Percentiles rank a stretch among this genome's conserved stretches.
phyloP scores from a whole-genome alignment of 1,139 yeast genomes.

The Hansenula lynferdii region DNA sequence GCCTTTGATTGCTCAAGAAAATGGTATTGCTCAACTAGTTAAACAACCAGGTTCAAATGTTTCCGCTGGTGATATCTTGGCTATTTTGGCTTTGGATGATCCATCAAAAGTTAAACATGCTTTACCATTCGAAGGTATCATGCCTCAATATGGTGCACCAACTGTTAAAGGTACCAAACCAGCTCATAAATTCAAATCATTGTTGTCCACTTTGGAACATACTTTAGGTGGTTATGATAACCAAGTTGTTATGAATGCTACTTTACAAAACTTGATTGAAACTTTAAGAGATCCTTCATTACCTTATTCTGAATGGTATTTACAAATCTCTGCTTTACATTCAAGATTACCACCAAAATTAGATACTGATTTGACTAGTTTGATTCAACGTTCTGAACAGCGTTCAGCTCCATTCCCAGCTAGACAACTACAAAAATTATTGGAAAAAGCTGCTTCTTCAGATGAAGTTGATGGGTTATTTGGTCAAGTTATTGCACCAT shows the following conservation, averaged over 20 bases:
- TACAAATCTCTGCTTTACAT: slow-evolving; percentile 84
- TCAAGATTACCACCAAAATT: slow-evolving; percentile 80
- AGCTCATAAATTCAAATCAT: slow-evolving; percentile 62
- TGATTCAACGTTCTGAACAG: slow-evolving; percentile 62
- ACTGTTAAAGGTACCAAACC: slow-evolving; percentile 79
- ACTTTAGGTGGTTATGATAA: slow-evolving; percentile 90
- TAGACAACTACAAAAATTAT: slow-evolving; percentile 61
- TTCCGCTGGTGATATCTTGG: slow-evolving; percentile 94
- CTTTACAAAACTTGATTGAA: slow-evolving; percentile 66
- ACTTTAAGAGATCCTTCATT: slow-evolving; percentile 74
- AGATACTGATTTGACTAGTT: slow-evolving; percentile 58
- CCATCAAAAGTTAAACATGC: slow-evolving; percentile 98
- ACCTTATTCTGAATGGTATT: slow-evolving; percentile 92
- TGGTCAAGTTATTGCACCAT: slow-evolving; percentile 62
- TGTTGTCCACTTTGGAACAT: slow-evolving; percentile 60
- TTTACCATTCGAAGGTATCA: slow-evolving; percentile 87
- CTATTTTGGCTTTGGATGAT: slow-evolving; percentile 90
- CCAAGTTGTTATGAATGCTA: slow-evolving; percentile 86
- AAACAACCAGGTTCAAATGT: slow-evolving; percentile 99
- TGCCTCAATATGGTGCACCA: slow-evolving; percentile 87
- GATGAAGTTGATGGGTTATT: slow-evolving; percentile 49
- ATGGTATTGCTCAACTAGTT: slow-evolving; percentile 86
- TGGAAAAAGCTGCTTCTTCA: slow-evolving; percentile 34
- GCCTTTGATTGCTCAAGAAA: slow-evolving; percentile 89
- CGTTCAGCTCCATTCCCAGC: slow-evolving; percentile 92